phyloP scores from a whole-genome alignment of 164 flowering plant species.

The Vitis rotundifolia region DNA sequence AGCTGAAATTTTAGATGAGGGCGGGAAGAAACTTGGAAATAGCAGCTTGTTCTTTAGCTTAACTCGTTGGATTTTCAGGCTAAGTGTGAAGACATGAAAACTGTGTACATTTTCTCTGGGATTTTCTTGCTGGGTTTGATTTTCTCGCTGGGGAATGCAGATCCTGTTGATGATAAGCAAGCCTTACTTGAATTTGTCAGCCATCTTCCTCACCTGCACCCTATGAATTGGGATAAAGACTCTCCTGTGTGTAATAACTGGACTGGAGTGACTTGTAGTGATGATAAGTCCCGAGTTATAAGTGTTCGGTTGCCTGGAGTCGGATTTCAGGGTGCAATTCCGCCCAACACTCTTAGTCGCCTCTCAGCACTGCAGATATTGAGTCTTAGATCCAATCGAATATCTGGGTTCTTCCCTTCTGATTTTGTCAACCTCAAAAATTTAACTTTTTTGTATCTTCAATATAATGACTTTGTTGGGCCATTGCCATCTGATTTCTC shows the following conservation, averaged over 20 bases:
- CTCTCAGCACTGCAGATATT: slow-evolving; percentile 56
- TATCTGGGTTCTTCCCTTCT: slow-evolving; percentile 53
- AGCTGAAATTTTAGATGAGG: slow-evolving; percentile 3
- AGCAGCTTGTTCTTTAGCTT: neutral
- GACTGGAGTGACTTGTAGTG: slow-evolving; percentile 62
- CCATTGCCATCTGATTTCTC: slow-evolving; percentile 60
- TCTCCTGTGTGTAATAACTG: slow-evolving; percentile 51
- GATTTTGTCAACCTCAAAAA: slow-evolving; percentile 52
- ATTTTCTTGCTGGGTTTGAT: slow-evolving; percentile 32
- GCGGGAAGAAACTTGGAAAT: neutral
- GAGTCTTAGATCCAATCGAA: slow-evolving; percentile 64
- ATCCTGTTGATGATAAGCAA: slow-evolving; percentile 45
- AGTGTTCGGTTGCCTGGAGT: slow-evolving; percentile 61
- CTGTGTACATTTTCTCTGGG: slow-evolving; percentile 7
- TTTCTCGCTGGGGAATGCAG: slow-evolving; percentile 20
- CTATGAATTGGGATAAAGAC: slow-evolving; percentile 50
- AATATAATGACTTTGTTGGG: slow-evolving; percentile 58
- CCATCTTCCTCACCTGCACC: slow-evolving; percentile 42
- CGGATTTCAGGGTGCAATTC: slow-evolving; percentile 62
- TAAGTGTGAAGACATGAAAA: slow-evolving; percentile 15
- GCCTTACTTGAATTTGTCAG: slow-evolving; percentile 60
- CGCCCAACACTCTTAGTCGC: slow-evolving; percentile 55
- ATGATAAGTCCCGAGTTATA: slow-evolving; percentile 41
- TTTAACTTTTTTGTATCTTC: slow-evolving; percentile 58
- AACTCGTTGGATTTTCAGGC: neutral